Evolutionary conservation across 306 rosid species (phyloP).

Genomic region (Oxytropis ochrocephala): DNA sequence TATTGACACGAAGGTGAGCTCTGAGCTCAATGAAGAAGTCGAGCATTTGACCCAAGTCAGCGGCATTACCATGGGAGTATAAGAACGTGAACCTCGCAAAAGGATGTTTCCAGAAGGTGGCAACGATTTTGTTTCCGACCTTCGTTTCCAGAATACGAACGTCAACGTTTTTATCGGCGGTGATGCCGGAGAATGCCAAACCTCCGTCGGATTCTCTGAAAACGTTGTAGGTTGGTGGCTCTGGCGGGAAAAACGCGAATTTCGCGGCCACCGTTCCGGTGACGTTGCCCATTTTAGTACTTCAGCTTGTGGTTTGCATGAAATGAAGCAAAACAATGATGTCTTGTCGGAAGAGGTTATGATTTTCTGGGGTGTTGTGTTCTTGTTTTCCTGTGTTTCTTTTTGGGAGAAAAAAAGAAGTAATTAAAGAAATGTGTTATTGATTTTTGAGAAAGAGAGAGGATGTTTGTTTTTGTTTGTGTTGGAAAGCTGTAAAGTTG

Average conservation of each 20-base stretch:
- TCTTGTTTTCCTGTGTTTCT: background rate
- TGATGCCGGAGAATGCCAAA: conserved; percentile 55
- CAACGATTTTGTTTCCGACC: conserved; percentile 70
- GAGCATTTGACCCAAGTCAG: conserved; percentile 95
- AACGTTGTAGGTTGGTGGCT: conserved; percentile 85
- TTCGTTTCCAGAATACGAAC: conserved; percentile 64
- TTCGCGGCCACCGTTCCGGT: conserved; percentile 88
- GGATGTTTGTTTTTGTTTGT: background rate
- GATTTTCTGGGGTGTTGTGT: conserved; percentile 12
- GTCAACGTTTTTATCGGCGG: conserved; percentile 64
- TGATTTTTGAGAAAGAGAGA: background rate
- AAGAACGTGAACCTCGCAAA: conserved; percentile 72
- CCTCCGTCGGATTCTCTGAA: conserved; percentile 44
- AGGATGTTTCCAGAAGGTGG: conserved; percentile 89
- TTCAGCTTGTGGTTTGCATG: too few relatives aligned
- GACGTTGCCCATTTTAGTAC: conserved; percentile 74
- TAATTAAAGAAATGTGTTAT: too few relatives aligned
- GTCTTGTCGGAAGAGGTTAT: background rate
- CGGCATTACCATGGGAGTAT: conserved; percentile 98
- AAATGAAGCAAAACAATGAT: conserved; percentile 31
- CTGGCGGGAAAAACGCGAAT: conserved; percentile 97
- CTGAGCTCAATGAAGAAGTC: conserved; percentile 92
- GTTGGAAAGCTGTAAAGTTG: conserved; percentile 11
- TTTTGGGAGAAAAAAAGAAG: background rate
- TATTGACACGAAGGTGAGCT: conserved; percentile 93